phyloP scores from a whole-genome alignment of 495 filamentous ascomycete species.

The Cladorrhinum samala region DNA sequence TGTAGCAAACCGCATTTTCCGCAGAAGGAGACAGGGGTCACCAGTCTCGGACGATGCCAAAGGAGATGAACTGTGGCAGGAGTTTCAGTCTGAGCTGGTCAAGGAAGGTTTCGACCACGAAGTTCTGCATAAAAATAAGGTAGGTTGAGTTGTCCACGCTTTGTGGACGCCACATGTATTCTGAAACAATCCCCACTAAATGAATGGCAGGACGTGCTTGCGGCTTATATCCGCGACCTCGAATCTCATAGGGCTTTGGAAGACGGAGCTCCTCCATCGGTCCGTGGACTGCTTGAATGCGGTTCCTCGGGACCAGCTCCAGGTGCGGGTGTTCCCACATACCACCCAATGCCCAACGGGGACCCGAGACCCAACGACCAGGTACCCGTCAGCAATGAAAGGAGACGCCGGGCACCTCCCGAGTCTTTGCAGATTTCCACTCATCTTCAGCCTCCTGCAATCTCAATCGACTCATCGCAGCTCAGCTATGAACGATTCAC shows the following conservation, averaged over 20 bases:
- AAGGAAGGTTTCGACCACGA: slow-evolving; percentile 46
- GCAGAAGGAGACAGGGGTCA: slow-evolving; percentile 27
- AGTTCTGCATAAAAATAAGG: slow-evolving; percentile 46
- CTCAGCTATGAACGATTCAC: slow-evolving; percentile 30
- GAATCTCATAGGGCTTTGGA: slow-evolving; percentile 31
- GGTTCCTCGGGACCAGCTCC: slow-evolving; percentile 15
- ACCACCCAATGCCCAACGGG: slow-evolving; percentile 16
- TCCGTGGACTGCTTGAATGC: slow-evolving; percentile 32
- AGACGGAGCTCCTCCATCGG: slow-evolving; percentile 34
- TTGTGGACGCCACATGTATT: neutral
- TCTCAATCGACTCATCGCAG: slow-evolving; percentile 18
- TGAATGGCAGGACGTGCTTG: slow-evolving; percentile 40
- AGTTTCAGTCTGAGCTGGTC: slow-evolving; percentile 47
- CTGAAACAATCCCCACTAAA: neutral
- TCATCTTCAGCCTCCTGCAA: slow-evolving; percentile 12
- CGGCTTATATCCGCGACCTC: slow-evolving; percentile 50
- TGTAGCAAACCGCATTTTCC: slow-evolving; percentile 42
- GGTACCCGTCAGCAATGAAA: slow-evolving; percentile 30
- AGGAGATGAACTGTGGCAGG: slow-evolving; percentile 44
- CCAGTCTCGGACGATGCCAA: slow-evolving; percentile 31
- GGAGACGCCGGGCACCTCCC: slow-evolving; percentile 23
- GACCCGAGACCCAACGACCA: slow-evolving; percentile 19
- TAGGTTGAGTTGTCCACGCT: slow-evolving; percentile 12
- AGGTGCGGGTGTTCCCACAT: slow-evolving; percentile 8
- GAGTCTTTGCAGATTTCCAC: slow-evolving; percentile 11